phyloP scores from a whole-genome alignment of 768 basidiomycete genomes.

The Agaricus subrufescens region DNA sequence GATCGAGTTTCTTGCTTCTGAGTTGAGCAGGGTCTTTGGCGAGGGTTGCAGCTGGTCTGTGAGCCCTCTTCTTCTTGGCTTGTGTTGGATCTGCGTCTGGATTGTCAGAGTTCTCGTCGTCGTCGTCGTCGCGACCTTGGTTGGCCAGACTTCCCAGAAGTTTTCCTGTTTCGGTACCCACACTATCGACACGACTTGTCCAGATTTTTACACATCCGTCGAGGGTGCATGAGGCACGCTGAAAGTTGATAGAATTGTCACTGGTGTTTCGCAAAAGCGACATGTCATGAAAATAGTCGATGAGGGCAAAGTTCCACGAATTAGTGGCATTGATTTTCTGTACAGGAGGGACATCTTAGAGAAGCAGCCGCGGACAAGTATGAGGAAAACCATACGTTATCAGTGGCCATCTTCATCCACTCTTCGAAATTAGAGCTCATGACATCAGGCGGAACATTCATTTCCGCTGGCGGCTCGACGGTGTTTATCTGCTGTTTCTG shows the following conservation, averaged over 20 bases:
- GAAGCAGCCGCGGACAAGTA: conserved; percentile 12
- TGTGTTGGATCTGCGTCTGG: conserved; percentile 64
- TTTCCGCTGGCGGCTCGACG: conserved; percentile 51
- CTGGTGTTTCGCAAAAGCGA: conserved; percentile 87
- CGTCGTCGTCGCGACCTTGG: conserved; percentile 47
- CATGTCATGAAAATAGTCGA: conserved; percentile 99
- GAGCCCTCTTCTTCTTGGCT: conserved; percentile 58
- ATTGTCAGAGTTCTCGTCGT: conserved; percentile 58
- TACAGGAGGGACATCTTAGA: no score
- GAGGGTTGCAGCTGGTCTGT: conserved; percentile 78
- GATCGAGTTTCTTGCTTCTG: conserved; percentile 87
- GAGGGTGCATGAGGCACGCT: conserved; percentile 94
- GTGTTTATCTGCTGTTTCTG: conserved; percentile 62
- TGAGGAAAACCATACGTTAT: conserved; percentile 64
- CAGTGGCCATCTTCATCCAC: conserved; percentile 99
- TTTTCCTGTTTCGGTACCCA: conserved; percentile 95
- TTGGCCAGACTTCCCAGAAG: conserved; percentile 83
- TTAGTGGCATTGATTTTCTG: conserved; percentile 99
- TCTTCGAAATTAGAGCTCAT: conserved; percentile 94
- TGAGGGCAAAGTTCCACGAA: conserved; percentile 96
- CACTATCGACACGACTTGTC: conserved; percentile 96
- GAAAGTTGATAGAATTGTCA: conserved; percentile 98
- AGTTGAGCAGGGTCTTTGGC: conserved; percentile 81
- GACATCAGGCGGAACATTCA: conserved; percentile 71
- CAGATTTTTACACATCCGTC: conserved; percentile 99